Evolutionary conservation across 2,329 filamentous ascomycete genomes (phyloP), one percentile per base, ranked within the genome.

Genomic region (Colletotrichum gloeosporioides): DNA sequence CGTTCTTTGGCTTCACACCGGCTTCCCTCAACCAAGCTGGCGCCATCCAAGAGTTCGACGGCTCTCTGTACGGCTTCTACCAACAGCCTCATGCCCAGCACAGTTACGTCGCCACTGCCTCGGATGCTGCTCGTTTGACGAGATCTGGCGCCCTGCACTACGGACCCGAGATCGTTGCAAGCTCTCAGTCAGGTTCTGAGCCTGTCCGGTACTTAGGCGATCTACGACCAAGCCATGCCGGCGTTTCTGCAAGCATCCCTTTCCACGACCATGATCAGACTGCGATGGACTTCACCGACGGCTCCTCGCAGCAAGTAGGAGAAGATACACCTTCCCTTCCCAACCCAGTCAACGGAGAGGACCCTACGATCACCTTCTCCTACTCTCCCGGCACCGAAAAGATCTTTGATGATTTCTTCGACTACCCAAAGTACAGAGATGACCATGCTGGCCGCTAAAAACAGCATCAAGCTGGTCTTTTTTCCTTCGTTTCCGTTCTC

Each of bases 391-490:
- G 18, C 39, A 18, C 36, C 36, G 16, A 6, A n/a, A 18, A 44
- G 36, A 12, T 49, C 39, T 25, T 53, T 53, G 44, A 53, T 25
- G 44, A 53, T 12, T 53, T 53, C 44, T 53, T 53, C 44, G 44
- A 53, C 44, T 53, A 53, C 44, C n/a, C 18, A n/a, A 53, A 53
- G n/a, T 53, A 53, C 44, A 53, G 44, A 6, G n/a, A 53, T 53
- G 44, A 53, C n/a, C 44, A 22, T 13, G n/a, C n/a, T 22, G 44
- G n/a, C 44, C 44, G 13, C 44, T 53, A 8, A 22, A 13, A 4
- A n/a, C n/a, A 53, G 6, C n/a, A 13, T 25, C 0, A 0, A 4
- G n/a, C n/a, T 53, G n/a, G n/a, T 13, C 13, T 2, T 12, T 22
- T 53, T 22, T 4, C 4, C 8, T 25, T 10, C 18, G 12, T 25